These are phyloP conservation scores for Trichocomaceae sp. DNA, from an alignment of 2,329 filamentous ascomycete genomes.

Conservation along the genomic window DNA sequence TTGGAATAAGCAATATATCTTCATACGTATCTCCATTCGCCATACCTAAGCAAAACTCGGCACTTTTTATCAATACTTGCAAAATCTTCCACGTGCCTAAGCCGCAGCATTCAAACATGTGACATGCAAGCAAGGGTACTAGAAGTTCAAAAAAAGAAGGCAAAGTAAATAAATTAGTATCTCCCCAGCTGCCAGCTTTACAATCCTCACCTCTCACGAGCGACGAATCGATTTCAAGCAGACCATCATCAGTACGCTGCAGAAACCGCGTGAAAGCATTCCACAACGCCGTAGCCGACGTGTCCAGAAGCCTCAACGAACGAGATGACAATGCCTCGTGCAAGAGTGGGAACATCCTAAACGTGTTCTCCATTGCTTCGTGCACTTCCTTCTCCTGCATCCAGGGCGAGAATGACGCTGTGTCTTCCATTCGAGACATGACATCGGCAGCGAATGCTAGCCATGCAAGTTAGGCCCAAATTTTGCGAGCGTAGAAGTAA, in stretches of 20 bases:
- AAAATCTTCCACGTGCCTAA: neutral
- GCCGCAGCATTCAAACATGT: constrained; percentile 56
- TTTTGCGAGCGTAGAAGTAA: too few relatives aligned
- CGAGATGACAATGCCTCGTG: constrained; percentile 11
- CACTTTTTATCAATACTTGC: constrained; percentile 4
- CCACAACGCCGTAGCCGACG: constrained; percentile 31
- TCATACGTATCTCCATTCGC: neutral
- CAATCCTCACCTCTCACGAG: constrained; percentile 18
- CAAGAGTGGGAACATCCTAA: constrained; percentile 16
- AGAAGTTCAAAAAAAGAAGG: neutral
- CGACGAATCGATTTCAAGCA: constrained; percentile 11
- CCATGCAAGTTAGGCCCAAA: neutral
- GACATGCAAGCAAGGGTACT: constrained; percentile 56
- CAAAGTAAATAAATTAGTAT: neutral
- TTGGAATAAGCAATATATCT: constrained; percentile 47
- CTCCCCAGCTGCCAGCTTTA: neutral
- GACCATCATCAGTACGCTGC: constrained; percentile 11
- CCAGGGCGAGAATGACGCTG: neutral
- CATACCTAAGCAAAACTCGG: constrained; percentile 11
- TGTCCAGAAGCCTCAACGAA: constrained; percentile 21
- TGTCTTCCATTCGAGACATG: constrained; percentile 6
- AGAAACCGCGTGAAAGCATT: constrained; percentile 28
- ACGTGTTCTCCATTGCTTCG: constrained; percentile 15
- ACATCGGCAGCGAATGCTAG: constrained; percentile 21
- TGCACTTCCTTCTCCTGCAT: constrained; percentile 2